phyloP scores from a whole-genome alignment of 1,284 basidiomycete species.

The Heliocybe sulcata region DNA sequence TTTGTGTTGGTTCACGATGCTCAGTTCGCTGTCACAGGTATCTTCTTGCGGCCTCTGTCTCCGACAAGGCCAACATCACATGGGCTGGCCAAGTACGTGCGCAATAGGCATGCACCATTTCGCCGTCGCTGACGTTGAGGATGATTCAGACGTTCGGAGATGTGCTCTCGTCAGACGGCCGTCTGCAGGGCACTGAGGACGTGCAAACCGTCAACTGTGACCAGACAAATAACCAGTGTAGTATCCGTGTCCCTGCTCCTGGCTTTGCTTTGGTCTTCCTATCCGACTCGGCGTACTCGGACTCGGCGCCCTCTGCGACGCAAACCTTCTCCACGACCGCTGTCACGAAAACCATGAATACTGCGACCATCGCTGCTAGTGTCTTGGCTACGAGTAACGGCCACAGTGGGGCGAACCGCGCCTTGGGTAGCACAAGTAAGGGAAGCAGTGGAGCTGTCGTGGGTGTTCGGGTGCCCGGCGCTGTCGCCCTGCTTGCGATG shows the following conservation, averaged over 20 bases:
- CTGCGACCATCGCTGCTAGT: slow-evolving; percentile 29
- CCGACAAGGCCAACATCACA: slow-evolving; percentile 62
- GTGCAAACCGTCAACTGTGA: slow-evolving; percentile 51
- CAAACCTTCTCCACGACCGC: slow-evolving; percentile 52
- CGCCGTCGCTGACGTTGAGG: not conserved
- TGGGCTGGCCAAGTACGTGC: slow-evolving; percentile 55
- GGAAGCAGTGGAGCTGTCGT: slow-evolving; percentile 1
- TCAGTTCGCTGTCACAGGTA: slow-evolving; percentile 29
- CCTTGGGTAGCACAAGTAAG: slow-evolving; percentile 4
- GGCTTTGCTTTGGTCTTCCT: slow-evolving; percentile 71
- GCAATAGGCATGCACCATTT: not conserved
- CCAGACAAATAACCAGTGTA: slow-evolving; percentile 40
- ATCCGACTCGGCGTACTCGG: slow-evolving; percentile 31
- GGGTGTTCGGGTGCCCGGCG: not conserved
- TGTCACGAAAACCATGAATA: slow-evolving; percentile 41
- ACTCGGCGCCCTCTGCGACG: slow-evolving; percentile 28
- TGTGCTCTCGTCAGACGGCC: slow-evolving; percentile 57
- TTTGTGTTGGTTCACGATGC: slow-evolving; percentile 29
- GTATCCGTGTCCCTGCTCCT: slow-evolving; percentile 62
- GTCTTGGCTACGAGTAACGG: slow-evolving; percentile 19
- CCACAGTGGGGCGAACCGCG: slow-evolving; percentile 14
- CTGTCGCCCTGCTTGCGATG: not conserved
- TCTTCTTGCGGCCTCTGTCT: slow-evolving; percentile 42
- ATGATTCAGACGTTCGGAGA: slow-evolving; percentile 56
- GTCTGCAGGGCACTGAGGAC: slow-evolving; percentile 40